Base-by-base conservation (phyloP, 352 stramenopile species). In the Globisporangium emineosum region DNA sequence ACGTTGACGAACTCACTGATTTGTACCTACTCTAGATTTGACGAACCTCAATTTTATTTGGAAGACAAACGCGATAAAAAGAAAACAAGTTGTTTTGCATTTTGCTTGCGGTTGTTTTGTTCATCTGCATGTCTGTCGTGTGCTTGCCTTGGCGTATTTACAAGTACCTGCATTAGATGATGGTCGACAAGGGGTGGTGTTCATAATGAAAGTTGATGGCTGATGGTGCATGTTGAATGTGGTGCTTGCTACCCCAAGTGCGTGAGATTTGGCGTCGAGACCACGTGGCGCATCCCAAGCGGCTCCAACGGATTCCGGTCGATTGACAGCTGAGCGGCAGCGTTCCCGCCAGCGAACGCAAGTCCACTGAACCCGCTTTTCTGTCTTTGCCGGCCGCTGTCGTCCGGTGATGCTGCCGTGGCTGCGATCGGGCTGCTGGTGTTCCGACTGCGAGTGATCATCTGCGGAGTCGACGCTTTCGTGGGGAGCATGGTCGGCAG, bases 221-320 rank as follows among this genome's bases (percentile, higher is more conserved):
- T n/a, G 17, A 23, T 49, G 42, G 5, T 49, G 3, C 29, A 13
- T 17, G 54, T n/a, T 23, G 12, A 12, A 19, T 33, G 29, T 15
- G 30, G 17, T 25, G 12, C n/a, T n/a, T 33, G 29, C 42, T 72
- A 63, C 21, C 57, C 74, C 66, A 87, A 61, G 58, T 72, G 68
- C 45, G 72, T 73, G 30, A 89, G 69, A 54, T 90, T 76, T 1
- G 78, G 78, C 1, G 78, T 87, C 54, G 81, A 90, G 47, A 88
- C 76, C 53, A 86, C 79, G 42, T 90, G 78, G 32, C 81, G 78
- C 52, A 90, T 79, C 13, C 77, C 77, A 30, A 74, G 42, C 55
- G 55, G 47, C 37, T 68, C 63, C 13, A 68, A 40, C n/a, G 57
- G 30, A 40, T 43, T 68, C 51, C 76, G 27, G 2, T 84, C 76